Percentiles rank a stretch among this genome's conserved stretches.
Conservation (phyloP, 192 early-diverging fungal genomes). For the Obelidium mucronatum region DNA sequence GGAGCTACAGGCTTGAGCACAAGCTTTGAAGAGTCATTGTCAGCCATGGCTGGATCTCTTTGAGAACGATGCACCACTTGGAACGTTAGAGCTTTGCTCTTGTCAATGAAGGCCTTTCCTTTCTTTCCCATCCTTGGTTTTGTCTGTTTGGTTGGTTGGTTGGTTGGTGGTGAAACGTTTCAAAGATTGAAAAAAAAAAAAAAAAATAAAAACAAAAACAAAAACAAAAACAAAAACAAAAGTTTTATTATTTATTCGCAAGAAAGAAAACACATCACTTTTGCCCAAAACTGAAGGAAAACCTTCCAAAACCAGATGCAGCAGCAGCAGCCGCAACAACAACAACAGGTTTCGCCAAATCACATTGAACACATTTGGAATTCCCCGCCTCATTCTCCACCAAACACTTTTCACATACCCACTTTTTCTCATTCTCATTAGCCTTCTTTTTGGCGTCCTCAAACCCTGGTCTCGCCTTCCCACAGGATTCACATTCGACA, state of each 20-base stretch:
- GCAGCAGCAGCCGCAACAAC: neutral
- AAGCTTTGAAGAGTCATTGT: constrained; percentile 75
- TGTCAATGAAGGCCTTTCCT: constrained; percentile 87
- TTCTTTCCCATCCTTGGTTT: constrained; percentile 34
- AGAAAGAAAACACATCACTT: neutral
- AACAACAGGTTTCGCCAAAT: neutral
- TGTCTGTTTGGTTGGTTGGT: neutral
- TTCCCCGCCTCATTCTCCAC: neutral
- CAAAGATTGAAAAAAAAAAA: neutral
- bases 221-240: neutral
- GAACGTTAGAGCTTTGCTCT: constrained; percentile 82
- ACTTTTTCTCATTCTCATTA: neutral
- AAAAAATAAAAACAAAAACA: too few species aligned
- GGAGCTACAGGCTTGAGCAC: constrained; percentile 84
- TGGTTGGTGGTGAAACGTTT: neutral
- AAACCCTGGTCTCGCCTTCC: neutral
- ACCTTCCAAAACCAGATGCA: neutral
- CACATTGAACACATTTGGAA: neutral
- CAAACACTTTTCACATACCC: neutral
- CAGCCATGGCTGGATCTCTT: constrained; percentile 88
- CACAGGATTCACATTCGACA: neutral
- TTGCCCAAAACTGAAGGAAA: too few species aligned
- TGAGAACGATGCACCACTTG: constrained; percentile 96
- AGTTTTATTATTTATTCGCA: neutral
- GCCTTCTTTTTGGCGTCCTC: neutral